Conservation (phyloP, 1,284 basidiomycete species). For the Xerocomus nothofagi region DNA sequence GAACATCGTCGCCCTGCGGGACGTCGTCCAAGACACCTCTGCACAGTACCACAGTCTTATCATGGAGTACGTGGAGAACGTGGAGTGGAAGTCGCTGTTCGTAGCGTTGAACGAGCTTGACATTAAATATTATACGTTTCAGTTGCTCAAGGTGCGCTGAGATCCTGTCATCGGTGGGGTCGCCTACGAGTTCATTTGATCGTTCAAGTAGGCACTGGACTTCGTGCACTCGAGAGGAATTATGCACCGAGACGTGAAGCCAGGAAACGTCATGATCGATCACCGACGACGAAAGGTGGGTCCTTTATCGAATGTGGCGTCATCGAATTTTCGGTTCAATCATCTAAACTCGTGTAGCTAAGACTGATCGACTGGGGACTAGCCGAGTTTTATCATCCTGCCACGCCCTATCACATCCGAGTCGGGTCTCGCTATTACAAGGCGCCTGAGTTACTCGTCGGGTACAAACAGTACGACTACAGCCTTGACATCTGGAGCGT, state of each 20-base stretch:
- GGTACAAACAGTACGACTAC: slow-evolving; percentile 86
- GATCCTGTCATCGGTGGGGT: neutral
- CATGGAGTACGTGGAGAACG: slow-evolving; percentile 84
- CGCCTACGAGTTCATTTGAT: slow-evolving; percentile 1
- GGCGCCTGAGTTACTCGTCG: slow-evolving; percentile 84
- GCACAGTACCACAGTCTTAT: slow-evolving; percentile 82
- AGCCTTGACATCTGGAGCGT: slow-evolving; percentile 86
- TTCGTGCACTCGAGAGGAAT: slow-evolving; percentile 88
- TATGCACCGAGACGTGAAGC: slow-evolving; percentile 92
- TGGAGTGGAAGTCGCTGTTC: slow-evolving; percentile 83
- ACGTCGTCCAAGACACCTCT: slow-evolving; percentile 78
- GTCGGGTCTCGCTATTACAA: slow-evolving; percentile 93
- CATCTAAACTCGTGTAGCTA: slow-evolving; percentile 44
- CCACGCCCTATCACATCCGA: slow-evolving; percentile 84
- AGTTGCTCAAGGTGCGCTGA: slow-evolving; percentile 68
- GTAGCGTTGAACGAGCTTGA: slow-evolving; percentile 76
- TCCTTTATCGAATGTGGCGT: neutral
- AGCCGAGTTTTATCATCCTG: slow-evolving; percentile 90
- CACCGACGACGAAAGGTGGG: slow-evolving; percentile 73
- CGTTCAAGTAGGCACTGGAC: slow-evolving; percentile 64
- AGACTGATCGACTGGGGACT: slow-evolving; percentile 91
- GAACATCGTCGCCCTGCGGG: slow-evolving; percentile 80
- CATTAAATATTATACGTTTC: slow-evolving; percentile 83
- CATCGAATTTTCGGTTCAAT: slow-evolving; percentile 1
- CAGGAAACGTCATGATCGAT: slow-evolving; percentile 92